Evolutionary conservation across 176 grass and related monocot genomes (phyloP).

Genomic region (Panicum miliaceum): DNA sequence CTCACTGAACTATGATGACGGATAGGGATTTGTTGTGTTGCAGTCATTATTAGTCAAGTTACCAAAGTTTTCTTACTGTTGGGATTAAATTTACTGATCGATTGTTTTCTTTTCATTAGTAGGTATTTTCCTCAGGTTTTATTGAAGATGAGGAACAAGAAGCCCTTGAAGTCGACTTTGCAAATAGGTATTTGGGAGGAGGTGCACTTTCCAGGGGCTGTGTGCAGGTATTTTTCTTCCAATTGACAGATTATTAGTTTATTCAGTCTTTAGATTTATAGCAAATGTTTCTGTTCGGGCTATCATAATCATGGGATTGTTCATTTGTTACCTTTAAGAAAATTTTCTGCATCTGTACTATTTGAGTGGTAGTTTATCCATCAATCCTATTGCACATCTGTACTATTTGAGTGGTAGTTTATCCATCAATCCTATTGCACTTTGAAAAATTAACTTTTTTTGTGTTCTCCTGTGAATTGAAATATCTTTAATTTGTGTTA

Average conservation of each 20-base stretch:
- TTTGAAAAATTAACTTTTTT: not conserved
- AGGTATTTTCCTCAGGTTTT: constrained; percentile 76
- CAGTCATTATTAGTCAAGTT: not conserved
- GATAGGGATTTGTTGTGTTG: not conserved
- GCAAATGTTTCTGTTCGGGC: constrained; percentile 5
- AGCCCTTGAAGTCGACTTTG: constrained; percentile 90
- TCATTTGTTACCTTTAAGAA: not conserved
- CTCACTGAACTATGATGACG: not conserved
- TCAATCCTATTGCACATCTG: constrained; percentile 11
- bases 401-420: too few relatives aligned
- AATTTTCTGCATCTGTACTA: not conserved
- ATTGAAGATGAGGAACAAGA: constrained; percentile 91
- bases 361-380: not conserved
- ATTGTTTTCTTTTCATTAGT: constrained; percentile 62
- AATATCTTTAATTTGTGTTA: not conserved
- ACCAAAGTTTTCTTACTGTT: not conserved
- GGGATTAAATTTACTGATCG: constrained; percentile 26
- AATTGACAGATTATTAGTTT: constrained; percentile 38
- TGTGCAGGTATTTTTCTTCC: constrained; percentile 81
- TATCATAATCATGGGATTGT: not conserved
- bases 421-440: too few relatives aligned
- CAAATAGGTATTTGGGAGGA: constrained; percentile 95
- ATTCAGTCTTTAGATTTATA: constrained; percentile 16
- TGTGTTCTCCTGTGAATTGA: not conserved
- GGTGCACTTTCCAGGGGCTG: constrained; percentile 88